Percentiles rank a stretch among this genome's conserved stretches.
Conservation (phyloP, 352 stramenopile genomes). For the Globisporangium cylindrosporum region DNA sequence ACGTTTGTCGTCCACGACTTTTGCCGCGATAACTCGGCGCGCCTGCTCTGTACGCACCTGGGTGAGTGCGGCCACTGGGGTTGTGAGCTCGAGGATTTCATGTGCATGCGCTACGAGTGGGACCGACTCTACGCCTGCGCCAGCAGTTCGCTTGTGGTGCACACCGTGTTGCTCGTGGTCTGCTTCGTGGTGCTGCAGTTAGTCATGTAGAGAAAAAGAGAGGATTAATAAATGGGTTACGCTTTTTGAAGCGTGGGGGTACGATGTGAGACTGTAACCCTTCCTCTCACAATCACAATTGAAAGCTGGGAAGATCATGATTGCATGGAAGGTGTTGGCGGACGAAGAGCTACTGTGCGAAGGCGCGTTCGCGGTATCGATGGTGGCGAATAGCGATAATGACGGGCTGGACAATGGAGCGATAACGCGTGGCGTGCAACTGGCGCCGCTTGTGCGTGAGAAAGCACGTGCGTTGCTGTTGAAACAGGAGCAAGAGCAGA, state of each 20-base stretch:
- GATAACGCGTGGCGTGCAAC: background rate
- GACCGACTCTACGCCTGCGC: slow-evolving; percentile 60
- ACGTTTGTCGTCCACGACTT: slow-evolving; percentile 72
- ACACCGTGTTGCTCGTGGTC: slow-evolving; percentile 14
- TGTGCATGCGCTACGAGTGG: slow-evolving; percentile 90
- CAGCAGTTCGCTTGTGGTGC: slow-evolving; percentile 13
- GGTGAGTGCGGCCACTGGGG: slow-evolving; percentile 87
- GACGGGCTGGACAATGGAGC: background rate
- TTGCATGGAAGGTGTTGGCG: slow-evolving; percentile 35
- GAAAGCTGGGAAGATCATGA: slow-evolving; percentile 11
- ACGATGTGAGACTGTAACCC: background rate
- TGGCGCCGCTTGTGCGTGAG: slow-evolving; percentile 3
- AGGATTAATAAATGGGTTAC: slow-evolving; percentile 3
- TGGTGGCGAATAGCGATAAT: slow-evolving; percentile 1
- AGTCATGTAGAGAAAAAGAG: slow-evolving; percentile 16
- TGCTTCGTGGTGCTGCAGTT: slow-evolving; percentile 19
- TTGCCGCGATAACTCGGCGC: slow-evolving; percentile 75
- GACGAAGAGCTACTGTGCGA: slow-evolving; percentile 21
- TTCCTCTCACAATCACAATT: background rate
- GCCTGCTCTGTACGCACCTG: slow-evolving; percentile 82
- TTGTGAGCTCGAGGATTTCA: slow-evolving; percentile 87
- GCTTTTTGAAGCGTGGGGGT: background rate
- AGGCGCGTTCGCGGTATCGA: slow-evolving; percentile 21
- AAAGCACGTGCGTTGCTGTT: slow-evolving; percentile 10
- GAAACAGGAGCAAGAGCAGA: background rate